Base-by-base conservation (phyloP, 257 asterid genomes). In the Nicotiana sylvestris region DNA sequence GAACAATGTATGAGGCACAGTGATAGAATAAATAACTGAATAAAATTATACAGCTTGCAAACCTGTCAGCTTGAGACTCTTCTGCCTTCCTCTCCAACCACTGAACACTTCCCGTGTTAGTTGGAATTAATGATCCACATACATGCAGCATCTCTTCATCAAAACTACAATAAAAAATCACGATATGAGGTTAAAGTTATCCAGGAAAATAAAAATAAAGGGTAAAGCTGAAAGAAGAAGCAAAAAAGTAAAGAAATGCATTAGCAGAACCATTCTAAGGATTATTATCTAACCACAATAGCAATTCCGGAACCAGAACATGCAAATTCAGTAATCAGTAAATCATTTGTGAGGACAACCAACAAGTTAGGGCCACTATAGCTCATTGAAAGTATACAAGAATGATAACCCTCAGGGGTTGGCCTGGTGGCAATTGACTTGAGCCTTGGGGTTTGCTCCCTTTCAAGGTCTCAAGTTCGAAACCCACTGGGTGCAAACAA, bases 131-230 rank as follows among this genome's bases (percentile, higher is more conserved):
- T 21, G 97, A 89, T 76, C 98, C 98, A 53, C 91, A 83, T 57
- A 93, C 86, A 83, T 94, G 99, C 67, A 96, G 93, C 76, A 87
- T 86, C 66, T 93, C 97, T 81, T 89, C 92, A 81, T 94, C 96
- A 84, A 91, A 94, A 86, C 99, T 93, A 84, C 87, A 90, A 81
- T 16, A 15, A 46, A 21, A 74, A 21, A 81, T 56, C 76, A 81
- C 21, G 13, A 35, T 9, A 69, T 17, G 60, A 39, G 12, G n/a
- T 72, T 57, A 6, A 25, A 70, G 39, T n/a, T 58, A 43, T 32
- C n/a, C 13, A 33, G 6, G 15, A 66, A 66, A 25, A 30, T 9
- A 55, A 57, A 27, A 16, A 35, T 18, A 35, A n/a, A 78, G 18
- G 21, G 69, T 18, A 58, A 18, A 78, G 68, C 51, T 61, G 12